phyloP scores from a whole-genome alignment of 1,284 basidiomycete genomes.

The Cutaneotrichosporon sp. region DNA sequence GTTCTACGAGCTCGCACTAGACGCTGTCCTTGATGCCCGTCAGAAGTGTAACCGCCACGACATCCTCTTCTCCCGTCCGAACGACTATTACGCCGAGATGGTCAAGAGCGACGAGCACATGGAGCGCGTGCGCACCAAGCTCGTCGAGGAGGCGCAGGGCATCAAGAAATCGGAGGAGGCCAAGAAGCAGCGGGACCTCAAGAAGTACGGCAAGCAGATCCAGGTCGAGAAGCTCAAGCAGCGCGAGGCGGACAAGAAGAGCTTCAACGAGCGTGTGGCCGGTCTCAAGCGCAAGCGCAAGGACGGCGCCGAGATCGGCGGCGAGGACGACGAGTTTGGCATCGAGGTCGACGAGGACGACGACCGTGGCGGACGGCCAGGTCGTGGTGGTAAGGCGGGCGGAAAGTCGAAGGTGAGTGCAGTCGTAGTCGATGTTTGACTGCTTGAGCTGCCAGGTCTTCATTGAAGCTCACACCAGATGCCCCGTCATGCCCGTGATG shows the following conservation, averaged over 20 bases:
- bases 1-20: conserved; percentile 94
- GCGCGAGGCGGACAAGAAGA: conserved; percentile 69
- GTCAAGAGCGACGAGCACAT: conserved; percentile 97
- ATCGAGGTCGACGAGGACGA: conserved; percentile 14
- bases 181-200: conserved; percentile 85
- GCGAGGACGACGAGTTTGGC: conserved; percentile 40
- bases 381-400: conserved; percentile 37
- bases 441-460: too few species aligned
- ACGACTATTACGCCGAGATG: conserved; percentile 99
- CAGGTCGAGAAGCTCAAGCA: conserved; percentile 79
- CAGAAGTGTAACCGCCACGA: conserved; percentile 63
- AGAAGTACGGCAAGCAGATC: conserved; percentile 98
- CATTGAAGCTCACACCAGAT: too few species aligned
- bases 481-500: conserved; percentile 64
- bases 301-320: conserved; percentile 70
- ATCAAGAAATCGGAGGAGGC: conserved; percentile 92
- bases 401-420: neutral
- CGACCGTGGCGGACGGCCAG: conserved; percentile 23
- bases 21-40: conserved; percentile 70
- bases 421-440: neutral
- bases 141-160: conserved; percentile 79
- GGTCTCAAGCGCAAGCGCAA: conserved; percentile 84
- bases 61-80: conserved; percentile 84
- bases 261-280: conserved; percentile 75
- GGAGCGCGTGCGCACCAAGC: conserved; percentile 87